phyloP scores from a whole-genome alignment of 139 green algal genomes.

The Ettlia oleoabundans region DNA sequence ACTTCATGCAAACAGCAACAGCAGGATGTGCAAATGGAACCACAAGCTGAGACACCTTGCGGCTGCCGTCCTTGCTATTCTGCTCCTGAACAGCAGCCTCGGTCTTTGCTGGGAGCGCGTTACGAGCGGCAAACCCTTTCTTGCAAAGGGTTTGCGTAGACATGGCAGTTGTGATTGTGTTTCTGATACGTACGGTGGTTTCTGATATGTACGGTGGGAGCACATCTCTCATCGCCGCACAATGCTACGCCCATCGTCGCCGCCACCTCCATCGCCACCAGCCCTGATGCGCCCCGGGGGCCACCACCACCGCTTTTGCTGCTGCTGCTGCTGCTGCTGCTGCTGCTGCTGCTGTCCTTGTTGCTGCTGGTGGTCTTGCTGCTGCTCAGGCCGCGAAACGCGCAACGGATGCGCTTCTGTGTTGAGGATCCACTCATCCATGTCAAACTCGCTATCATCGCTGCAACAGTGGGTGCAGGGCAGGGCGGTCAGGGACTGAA shows the following conservation, averaged over 20 bases:
- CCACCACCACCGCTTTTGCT: conserved; percentile 19
- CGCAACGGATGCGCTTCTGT: conserved; percentile 83
- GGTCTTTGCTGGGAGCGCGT: no score
- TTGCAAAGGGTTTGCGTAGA: no score
- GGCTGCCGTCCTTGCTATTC: no score
- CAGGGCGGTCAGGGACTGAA: no score
- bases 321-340: not conserved
- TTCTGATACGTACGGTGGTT: no score
- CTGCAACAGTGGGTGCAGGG: not conserved
- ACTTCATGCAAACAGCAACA: no score
- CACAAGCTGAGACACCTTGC: no score
- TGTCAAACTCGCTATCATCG: conserved; percentile 48
- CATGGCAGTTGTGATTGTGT: no score
- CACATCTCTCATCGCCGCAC: not conserved
- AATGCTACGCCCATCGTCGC: not conserved
- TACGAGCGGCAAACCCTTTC: no score
- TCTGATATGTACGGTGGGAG: no score
- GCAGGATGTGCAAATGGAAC: no score
- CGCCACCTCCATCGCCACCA: not conserved
- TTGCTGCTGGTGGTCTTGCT: not conserved
- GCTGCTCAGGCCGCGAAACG: not conserved
- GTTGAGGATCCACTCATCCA: conserved; percentile 87
- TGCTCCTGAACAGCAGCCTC: no score
- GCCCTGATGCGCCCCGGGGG: not conserved
- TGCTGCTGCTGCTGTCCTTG: not conserved